Percentiles rank a stretch among this genome's conserved stretches.
Evolutionary conservation across 2,329 filamentous ascomycete genomes (phyloP).

Genomic region (Pseudocercospora macadamiae): DNA sequence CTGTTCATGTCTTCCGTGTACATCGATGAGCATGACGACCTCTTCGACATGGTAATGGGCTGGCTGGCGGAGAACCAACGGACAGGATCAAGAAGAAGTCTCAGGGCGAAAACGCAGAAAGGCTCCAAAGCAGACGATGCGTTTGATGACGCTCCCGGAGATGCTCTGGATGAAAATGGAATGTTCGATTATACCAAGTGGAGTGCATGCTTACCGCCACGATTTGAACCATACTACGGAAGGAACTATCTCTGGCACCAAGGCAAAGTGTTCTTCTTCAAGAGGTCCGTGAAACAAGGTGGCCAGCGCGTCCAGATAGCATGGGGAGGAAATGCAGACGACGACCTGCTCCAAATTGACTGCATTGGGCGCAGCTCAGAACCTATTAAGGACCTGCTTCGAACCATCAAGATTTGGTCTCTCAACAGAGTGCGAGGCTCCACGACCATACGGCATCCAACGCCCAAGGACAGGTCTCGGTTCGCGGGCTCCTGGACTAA

Average conservation of each 20-base stretch:
- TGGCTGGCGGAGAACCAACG: constrained; percentile 50
- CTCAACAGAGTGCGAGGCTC: constrained; percentile 46
- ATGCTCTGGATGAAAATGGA: constrained; percentile 43
- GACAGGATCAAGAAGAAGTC: constrained; percentile 39
- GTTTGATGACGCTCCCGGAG: constrained; percentile 39
- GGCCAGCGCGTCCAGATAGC: constrained; percentile 30
- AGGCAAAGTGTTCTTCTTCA: constrained; percentile 48
- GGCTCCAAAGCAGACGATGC: constrained; percentile 40
- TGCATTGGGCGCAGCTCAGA: constrained; percentile 53
- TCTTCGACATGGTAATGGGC: constrained; percentile 47
- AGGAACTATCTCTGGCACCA: constrained; percentile 48
- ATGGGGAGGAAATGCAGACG: constrained; percentile 35
- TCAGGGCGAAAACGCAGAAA: constrained; percentile 46
- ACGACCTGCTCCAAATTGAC: constrained; percentile 49
- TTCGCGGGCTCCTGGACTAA: constrained; percentile 46
- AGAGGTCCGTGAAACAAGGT: constrained; percentile 41
- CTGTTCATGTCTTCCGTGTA: constrained; percentile 49
- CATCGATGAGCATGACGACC: constrained; percentile 49
- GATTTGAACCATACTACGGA: constrained; percentile 55
- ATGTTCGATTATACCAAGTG: constrained; percentile 56
- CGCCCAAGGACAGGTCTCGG: constrained; percentile 43
- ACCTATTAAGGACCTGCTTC: constrained; percentile 53
- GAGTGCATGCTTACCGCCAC: constrained; percentile 51
- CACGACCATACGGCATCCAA: constrained; percentile 52
- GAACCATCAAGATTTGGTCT: constrained; percentile 49